A percentile compares a stretch with the other conserved stretches of the same genome.
Evolutionary conservation across 2,329 filamentous ascomycete species (phyloP).

Genomic region (Pseudogymnoascus sp.): DNA sequence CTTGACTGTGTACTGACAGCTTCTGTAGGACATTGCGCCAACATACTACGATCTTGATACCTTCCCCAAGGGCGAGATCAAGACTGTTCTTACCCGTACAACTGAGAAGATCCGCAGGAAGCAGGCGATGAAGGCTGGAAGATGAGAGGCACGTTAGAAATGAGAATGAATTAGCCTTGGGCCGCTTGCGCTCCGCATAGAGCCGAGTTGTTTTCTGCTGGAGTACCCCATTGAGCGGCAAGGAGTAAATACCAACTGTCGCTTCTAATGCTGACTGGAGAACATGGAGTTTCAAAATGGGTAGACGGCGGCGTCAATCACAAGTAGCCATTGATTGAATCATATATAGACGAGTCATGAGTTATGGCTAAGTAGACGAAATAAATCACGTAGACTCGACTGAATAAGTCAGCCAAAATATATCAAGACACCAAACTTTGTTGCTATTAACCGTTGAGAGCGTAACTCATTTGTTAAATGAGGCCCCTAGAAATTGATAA

Average conservation of each 20-base stretch:
- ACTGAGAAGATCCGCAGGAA: slow-evolving; percentile 56
- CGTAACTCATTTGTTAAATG: background rate
- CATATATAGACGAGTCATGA: slow-evolving; percentile 2
- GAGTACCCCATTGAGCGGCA: background rate
- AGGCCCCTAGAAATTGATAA: background rate
- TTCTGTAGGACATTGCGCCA: slow-evolving; percentile 75
- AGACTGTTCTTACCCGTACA: slow-evolving; percentile 55
- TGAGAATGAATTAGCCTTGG: background rate
- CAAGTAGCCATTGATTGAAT: background rate
- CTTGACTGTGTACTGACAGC: slow-evolving; percentile 29
- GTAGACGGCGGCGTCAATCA: background rate
- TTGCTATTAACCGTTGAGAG: background rate
- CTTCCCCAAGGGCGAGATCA: slow-evolving; percentile 84
- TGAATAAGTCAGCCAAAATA: background rate
- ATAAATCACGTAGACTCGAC: background rate
- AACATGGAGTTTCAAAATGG: slow-evolving; percentile 8
- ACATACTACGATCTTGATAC: slow-evolving; percentile 81
- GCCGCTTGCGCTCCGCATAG: background rate
- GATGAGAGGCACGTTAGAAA: background rate
- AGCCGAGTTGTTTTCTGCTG: background rate
- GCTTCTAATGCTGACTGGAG: background rate
- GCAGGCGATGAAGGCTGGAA: slow-evolving; percentile 12
- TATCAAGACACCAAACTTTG: background rate
- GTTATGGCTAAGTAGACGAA: background rate
- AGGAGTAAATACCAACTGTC: slow-evolving; percentile 5